Conservation (phyloP, 2,329 filamentous ascomycete species). For the Sclerotinia borealis region DNA sequence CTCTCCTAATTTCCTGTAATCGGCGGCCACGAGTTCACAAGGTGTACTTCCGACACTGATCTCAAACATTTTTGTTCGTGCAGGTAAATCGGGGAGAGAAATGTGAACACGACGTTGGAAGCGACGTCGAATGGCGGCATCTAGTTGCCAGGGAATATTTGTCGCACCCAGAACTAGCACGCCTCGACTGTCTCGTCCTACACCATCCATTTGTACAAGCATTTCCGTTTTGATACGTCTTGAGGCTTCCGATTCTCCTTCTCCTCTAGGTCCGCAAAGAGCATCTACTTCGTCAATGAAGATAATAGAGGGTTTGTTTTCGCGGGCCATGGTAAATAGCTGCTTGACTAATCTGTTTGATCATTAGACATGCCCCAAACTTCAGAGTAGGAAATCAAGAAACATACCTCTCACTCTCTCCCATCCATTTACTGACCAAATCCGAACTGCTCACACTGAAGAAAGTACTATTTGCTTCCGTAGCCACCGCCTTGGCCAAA, state of each 20-base stretch:
- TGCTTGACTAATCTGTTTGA: constrained; percentile 69
- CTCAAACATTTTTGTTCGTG: constrained; percentile 77
- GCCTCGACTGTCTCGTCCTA: constrained; percentile 89
- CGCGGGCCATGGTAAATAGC: constrained; percentile 93
- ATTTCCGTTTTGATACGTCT: constrained; percentile 98
- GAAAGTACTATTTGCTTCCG: constrained; percentile 97
- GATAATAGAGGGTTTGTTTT: constrained; percentile 97
- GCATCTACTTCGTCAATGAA: constrained; percentile 99
- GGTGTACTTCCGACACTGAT: constrained; percentile 89
- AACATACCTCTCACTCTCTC: constrained; percentile 86
- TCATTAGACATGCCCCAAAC: constrained; percentile 9
- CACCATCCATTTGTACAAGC: constrained; percentile 98
- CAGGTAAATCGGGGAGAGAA: constrained; percentile 78
- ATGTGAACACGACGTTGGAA: constrained; percentile 98
- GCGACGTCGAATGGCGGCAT: constrained; percentile 88
- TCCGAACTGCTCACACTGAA: constrained; percentile 98
- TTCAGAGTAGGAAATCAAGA: neutral
- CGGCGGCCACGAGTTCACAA: constrained; percentile 69
- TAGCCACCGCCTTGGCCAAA: constrained; percentile 93
- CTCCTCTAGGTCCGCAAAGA: constrained; percentile 82
- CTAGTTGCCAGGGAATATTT: constrained; percentile 98
- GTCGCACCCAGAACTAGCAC: constrained; percentile 94
- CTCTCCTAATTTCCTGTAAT: constrained; percentile 74
- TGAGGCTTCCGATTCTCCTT: constrained; percentile 96
- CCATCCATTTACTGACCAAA: constrained; percentile 99